A percentile compares a stretch with the other conserved stretches of the same genome.
These are phyloP conservation scores for Sclerotinia minor DNA, from an alignment of 2,329 filamentous ascomycete genomes.

Conservation along the genomic window DNA sequence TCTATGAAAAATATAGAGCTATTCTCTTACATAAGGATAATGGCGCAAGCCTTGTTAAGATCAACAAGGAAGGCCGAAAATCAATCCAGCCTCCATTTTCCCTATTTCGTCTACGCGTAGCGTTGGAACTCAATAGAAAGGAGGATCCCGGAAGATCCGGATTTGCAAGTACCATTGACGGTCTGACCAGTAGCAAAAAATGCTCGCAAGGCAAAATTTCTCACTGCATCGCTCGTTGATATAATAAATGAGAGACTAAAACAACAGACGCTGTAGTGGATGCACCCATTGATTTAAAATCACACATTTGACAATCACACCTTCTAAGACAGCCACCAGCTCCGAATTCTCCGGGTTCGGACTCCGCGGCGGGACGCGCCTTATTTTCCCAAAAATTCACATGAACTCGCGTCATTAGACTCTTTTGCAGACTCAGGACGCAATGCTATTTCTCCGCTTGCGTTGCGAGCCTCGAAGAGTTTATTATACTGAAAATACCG, in stretches of 20 bases:
- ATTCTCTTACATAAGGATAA: not conserved
- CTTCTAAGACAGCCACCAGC: not conserved
- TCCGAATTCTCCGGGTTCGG: not conserved
- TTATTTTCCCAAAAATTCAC: not conserved
- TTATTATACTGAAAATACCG: not conserved
- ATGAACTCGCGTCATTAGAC: not conserved
- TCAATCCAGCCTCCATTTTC: not conserved
- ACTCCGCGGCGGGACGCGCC: not conserved
- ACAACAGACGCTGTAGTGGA: not conserved
- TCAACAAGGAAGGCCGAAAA: not conserved
- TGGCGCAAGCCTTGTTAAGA: not conserved
- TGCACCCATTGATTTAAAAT: not conserved
- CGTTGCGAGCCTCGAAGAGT: not conserved
- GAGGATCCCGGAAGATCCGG: not conserved
- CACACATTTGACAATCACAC: not conserved
- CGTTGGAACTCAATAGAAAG: not conserved
- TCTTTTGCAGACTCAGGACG: not conserved
- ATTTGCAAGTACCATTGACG: not conserved
- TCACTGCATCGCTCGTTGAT: constrained; percentile 6
- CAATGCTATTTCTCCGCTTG: not conserved
- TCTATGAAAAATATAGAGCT: not conserved
- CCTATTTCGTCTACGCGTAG: not conserved
- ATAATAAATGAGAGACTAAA: too few relatives aligned
- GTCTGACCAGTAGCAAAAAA: not conserved
- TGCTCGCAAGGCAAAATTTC: not conserved